A percentile compares a stretch with the other conserved stretches of the same genome.
phyloP scores from a whole-genome alignment of 176 grass and related monocot genomes.

The Cymbopogon citratus region DNA sequence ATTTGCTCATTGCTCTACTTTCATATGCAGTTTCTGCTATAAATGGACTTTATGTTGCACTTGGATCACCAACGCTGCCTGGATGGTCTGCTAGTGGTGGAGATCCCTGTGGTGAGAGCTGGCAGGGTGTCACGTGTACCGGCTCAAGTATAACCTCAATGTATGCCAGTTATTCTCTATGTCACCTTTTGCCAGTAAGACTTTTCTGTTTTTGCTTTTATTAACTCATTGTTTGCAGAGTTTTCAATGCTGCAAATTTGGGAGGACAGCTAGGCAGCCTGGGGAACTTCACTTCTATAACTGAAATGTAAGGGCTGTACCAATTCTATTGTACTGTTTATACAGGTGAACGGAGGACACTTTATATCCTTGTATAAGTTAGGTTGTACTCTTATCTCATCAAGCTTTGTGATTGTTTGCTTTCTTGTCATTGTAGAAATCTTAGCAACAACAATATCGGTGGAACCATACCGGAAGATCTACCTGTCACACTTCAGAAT shows the following conservation, averaged over 20 bases:
- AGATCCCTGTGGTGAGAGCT: constrained; percentile 79
- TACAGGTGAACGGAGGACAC: background rate
- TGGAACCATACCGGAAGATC: constrained; percentile 72
- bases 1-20: background rate
- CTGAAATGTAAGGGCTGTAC: constrained; percentile 52
- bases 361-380: constrained; percentile 12
- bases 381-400: background rate
- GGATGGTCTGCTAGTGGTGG: constrained; percentile 70
- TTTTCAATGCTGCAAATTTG: constrained; percentile 66
- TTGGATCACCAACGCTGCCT: constrained; percentile 69
- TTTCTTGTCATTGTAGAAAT: constrained; percentile 49
- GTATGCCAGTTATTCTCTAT: constrained; percentile 50
- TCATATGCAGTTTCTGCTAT: constrained; percentile 75
- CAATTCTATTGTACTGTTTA: constrained; percentile 9
- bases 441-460: constrained; percentile 88
- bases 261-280: constrained; percentile 65
- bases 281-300: constrained; percentile 65
- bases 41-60: constrained; percentile 62
- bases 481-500: constrained; percentile 68
- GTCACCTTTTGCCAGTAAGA: constrained; percentile 9
- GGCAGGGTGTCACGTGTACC: constrained; percentile 83
- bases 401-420: background rate
- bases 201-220: constrained; percentile 40
- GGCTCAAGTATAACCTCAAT: constrained; percentile 72
- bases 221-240: constrained; percentile 48